Evolutionary conservation across 768 basidiomycete genomes (phyloP), one percentile per base, ranked within the genome.

Genomic region (Crucibulum laeve): DNA sequence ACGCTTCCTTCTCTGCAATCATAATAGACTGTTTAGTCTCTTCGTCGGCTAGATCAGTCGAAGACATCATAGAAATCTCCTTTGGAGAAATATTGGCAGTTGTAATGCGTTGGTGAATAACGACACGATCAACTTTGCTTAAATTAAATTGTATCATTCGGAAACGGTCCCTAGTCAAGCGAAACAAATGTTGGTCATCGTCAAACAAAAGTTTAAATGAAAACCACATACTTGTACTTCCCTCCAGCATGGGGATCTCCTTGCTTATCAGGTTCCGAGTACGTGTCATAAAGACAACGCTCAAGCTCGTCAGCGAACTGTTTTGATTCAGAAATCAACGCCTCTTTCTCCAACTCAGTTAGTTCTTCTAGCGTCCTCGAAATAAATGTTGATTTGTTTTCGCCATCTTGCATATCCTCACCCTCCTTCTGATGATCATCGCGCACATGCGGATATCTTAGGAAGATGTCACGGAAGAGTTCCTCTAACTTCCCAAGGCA

Each of bases 101-200:
- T 25, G 80, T 81, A 57, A 95, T 89, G 51, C 86, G 81, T 55
- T 76, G 79, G 61, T 92, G 89, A 51, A 95, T 78, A 47, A 74
- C 71, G 45, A 82, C 77, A 56, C 90, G 86, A 55, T 93, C 91
- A 56, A 71, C 67, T 65, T 92, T 82, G 69, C 76, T 86, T 56
- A 95, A 67, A 65, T 95, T 95, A 68, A 91, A 95, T 46, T 79
- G 80, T 40, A 93, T 74, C 76, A 84, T 93, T 46, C 91, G 82
- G 69, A 92, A 94, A 55, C 90, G 89, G 65, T 91, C 87, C 71
- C 90, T 92, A 47, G 24, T 38, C 23, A 43, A 46, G 42, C 21
- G 41, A 17, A 28, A 36, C 53, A 13, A 38, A 45, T 15, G 35
- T 47, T 30, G 56, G 45, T 46, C 18, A 41, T 1, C 26, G 26